Base-by-base conservation (phyloP, 495 filamentous ascomycete genomes). In the Talaromyces liani region DNA sequence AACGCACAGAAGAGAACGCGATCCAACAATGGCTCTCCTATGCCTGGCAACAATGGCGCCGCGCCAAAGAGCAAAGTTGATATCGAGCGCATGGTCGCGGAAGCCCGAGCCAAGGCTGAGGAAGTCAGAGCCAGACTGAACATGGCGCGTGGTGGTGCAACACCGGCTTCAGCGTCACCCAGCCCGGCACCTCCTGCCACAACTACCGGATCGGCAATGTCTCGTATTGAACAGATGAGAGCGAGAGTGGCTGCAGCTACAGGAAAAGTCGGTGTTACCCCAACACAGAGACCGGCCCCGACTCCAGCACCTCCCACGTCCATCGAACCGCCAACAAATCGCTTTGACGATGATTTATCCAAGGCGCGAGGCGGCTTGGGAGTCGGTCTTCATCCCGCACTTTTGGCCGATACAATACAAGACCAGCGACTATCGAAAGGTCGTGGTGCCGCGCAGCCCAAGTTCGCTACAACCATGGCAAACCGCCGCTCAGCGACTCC, bases 321-420 rank as follows among this genome's bases (percentile, higher is more conserved):
- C 4, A 65, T 71, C 39, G 73, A 78, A 60, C 80, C 75, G 62
- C 75, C 78, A 10, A 67, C 75, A 25, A 68, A 70, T 29, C 75
- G 75, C 62, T 83, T 84, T 34, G 82, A 85, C 64, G 77, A 79
- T 24, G 71, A 76, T 31, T 62, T 74, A 8, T 76, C 78, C 12
- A 77, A 78, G 61, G 87, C 82, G 61, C 79, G 84, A 66, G 90
- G 93, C 65, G 93, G 93, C 29, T 76, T 98, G 33, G 93, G 93
- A 69, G 90, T 94, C 22, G 92, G 91, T 58, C 83, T 98, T 60
- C 93, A 98, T 70, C 93, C 93, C 20, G 90, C 91, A 29, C 71
- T 91, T 29, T 82, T 98, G 60, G 88, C 89, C 54, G 92, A 96
- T 70, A 78, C 85, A 25, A 82, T 81, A 20, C 82, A 87, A 59